These are phyloP conservation scores for Nasturtium officinale DNA, from an alignment of 345 rosid species.

Conservation along the genomic window DNA sequence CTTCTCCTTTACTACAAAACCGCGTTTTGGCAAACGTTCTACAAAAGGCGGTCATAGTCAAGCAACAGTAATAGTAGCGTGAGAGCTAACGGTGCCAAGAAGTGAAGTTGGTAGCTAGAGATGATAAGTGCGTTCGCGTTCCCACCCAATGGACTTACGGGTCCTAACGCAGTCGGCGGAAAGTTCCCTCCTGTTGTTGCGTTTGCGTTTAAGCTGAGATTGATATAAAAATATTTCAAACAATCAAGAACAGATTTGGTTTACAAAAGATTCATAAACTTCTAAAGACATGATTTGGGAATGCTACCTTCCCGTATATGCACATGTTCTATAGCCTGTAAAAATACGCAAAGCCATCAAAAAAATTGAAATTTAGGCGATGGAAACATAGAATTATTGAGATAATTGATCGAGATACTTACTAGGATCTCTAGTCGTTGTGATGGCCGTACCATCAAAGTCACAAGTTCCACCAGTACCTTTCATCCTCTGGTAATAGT, in stretches of 20 bases:
- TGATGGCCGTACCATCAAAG: slow-evolving; percentile 76
- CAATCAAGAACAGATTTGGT: neutral
- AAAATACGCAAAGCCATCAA: slow-evolving; percentile 12
- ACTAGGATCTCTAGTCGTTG: slow-evolving; percentile 75
- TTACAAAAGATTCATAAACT: slow-evolving; percentile 3
- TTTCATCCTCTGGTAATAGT: slow-evolving; percentile 83
- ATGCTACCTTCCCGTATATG: slow-evolving; percentile 78
- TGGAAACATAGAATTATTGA: neutral
- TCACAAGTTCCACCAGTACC: slow-evolving; percentile 83
- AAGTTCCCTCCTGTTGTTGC: slow-evolving; percentile 34
- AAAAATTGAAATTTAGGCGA: neutral
- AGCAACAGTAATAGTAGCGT: slow-evolving; percentile 36
- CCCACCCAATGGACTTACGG: slow-evolving; percentile 60
- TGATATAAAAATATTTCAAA: neutral
- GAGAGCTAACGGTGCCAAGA: slow-evolving; percentile 46
- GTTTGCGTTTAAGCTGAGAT: slow-evolving; percentile 54
- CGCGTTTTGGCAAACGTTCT: slow-evolving; percentile 2
- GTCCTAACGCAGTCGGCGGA: slow-evolving; percentile 68
- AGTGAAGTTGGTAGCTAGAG: slow-evolving; percentile 37
- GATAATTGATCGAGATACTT: slow-evolving; percentile 37
- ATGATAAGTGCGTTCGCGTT: slow-evolving; percentile 38
- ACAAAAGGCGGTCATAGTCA: slow-evolving; percentile 28
- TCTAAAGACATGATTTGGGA: neutral
- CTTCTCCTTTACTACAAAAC: slow-evolving; percentile 29
- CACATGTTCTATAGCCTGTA: slow-evolving; percentile 79